phyloP scores from a whole-genome alignment of 495 filamentous ascomycete genomes.

The Podospora sp. region DNA sequence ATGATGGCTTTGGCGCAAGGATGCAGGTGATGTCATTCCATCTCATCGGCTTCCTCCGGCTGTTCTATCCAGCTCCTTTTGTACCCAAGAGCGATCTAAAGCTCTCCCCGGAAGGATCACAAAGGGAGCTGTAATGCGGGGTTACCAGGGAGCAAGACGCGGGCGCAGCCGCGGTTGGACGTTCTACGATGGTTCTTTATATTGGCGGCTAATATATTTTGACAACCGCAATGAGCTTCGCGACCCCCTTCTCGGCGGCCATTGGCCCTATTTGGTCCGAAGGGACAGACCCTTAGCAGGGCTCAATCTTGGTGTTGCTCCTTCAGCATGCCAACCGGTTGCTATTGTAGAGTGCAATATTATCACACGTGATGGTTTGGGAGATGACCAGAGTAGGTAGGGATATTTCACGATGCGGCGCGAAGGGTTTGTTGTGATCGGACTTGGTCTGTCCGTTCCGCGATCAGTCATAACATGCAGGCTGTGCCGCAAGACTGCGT shows the following conservation, averaged over 20 bases:
- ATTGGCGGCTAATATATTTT: conserved; percentile 18
- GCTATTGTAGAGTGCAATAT: background rate
- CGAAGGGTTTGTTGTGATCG: background rate
- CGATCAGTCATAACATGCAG: background rate
- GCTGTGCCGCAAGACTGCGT: background rate
- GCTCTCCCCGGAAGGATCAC: background rate
- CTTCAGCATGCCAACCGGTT: no score
- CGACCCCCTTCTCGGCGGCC: background rate
- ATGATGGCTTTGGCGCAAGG: no score
- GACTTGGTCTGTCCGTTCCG: background rate
- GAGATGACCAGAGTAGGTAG: background rate
- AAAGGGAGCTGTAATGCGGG: conserved; percentile 9
- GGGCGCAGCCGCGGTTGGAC: background rate
- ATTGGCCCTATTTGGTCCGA: background rate
- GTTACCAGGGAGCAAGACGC: background rate
- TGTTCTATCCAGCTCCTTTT: background rate
- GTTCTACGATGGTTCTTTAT: background rate
- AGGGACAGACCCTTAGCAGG: conserved; percentile 6
- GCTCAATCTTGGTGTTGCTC: background rate
- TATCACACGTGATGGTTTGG: background rate
- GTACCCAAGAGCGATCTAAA: background rate
- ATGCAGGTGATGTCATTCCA: no score
- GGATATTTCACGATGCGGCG: background rate
- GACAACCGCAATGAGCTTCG: background rate
- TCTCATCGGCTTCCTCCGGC: no score